Percentiles rank a stretch among this genome's conserved stretches.
phyloP scores from a whole-genome alignment of 176 grass and related monocot genomes.

The Lolium perenne region DNA sequence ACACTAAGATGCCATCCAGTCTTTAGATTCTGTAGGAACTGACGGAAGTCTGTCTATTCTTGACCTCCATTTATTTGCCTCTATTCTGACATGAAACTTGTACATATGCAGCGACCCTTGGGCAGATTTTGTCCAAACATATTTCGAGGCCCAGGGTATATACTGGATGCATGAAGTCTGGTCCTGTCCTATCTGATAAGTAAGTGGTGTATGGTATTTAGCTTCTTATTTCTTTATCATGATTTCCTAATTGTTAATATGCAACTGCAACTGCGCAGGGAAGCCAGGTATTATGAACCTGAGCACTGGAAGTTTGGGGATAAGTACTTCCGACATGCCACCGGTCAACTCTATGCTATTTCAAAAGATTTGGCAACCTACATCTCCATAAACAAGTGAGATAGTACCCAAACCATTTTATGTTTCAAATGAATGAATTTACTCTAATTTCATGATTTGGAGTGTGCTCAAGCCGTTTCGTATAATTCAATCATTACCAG shows the following conservation, averaged over 20 bases:
- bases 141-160: slow-evolving; percentile 76
- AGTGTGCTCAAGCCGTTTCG: slow-evolving; percentile 6
- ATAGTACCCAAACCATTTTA: not conserved
- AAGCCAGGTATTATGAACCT: slow-evolving; percentile 84
- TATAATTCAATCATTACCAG: slow-evolving; percentile 43
- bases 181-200: slow-evolving; percentile 79
- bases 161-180: slow-evolving; percentile 98
- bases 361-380: slow-evolving; percentile 91
- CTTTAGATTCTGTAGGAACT: not conserved
- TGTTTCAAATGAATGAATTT: not conserved
- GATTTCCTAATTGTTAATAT: slow-evolving; percentile 25
- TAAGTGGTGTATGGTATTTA: slow-evolving; percentile 33
- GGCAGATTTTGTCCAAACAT: slow-evolving; percentile 75
- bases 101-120: slow-evolving; percentile 73
- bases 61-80: not conserved
- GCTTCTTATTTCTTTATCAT: not conserved
- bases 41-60: not conserved
- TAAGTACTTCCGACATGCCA: slow-evolving; percentile 93
- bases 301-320: slow-evolving; percentile 98
- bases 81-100: slow-evolving; percentile 9
- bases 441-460: not conserved
- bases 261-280: slow-evolving; percentile 45
- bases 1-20: not conserved
- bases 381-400: slow-evolving; percentile 89
- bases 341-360: slow-evolving; percentile 88